Evolutionary conservation across 139 green algal species (phyloP).

Genomic region (Tetradesmus obliquus): DNA sequence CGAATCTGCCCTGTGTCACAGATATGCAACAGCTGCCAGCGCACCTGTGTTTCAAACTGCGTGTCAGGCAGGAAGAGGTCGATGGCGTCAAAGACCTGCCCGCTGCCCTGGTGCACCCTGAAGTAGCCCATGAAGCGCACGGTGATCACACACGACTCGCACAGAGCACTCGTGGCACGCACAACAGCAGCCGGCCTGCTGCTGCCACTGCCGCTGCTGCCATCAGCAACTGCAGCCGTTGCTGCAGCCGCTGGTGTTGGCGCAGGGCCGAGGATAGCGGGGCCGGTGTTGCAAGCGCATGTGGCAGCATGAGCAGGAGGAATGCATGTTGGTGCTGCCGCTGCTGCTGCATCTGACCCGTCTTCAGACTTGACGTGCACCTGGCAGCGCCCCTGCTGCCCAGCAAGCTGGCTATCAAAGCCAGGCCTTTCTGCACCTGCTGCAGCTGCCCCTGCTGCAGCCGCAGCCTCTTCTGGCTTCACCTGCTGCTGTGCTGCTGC

Average conservation of each 20-base stretch:
- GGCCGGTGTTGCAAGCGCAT: background rate
- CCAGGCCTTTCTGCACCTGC: background rate
- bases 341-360: background rate
- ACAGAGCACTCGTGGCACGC: conserved; percentile 46
- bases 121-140: conserved; percentile 84
- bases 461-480: background rate
- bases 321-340: background rate
- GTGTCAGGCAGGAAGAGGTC: conserved; percentile 92
- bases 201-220: background rate
- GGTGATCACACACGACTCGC: conserved; percentile 71
- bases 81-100: conserved; percentile 88
- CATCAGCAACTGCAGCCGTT: background rate
- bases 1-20: too few relatives aligned
- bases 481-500: background rate
- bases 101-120: conserved; percentile 76
- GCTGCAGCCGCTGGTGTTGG: background rate
- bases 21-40: too few relatives aligned
- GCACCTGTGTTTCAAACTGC: conserved; percentile 77
- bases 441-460: conserved; percentile 6
- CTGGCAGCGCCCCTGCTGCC: background rate
- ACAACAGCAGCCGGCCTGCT: background rate
- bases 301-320: background rate
- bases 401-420: background rate
- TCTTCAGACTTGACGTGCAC: background rate
- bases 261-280: too few relatives aligned